Conservation (phyloP, 202 grass and related monocot species). For the Zizania palustris region DNA sequence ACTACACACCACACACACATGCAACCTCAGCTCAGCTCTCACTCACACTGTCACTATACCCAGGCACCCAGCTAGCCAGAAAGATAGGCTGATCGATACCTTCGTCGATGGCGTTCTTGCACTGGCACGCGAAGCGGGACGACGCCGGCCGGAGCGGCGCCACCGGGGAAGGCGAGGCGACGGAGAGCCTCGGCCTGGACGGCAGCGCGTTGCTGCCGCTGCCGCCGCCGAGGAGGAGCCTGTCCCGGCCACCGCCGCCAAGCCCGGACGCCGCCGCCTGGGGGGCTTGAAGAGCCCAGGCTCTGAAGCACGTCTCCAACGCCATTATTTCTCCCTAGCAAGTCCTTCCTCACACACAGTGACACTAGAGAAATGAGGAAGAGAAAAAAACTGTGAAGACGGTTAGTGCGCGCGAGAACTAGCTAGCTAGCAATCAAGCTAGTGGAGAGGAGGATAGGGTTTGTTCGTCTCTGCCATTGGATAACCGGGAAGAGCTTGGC, state of each 20-base stretch:
- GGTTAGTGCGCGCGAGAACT: conserved; percentile 12
- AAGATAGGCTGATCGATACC: conserved; percentile 38
- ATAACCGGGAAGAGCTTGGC: conserved; percentile 41
- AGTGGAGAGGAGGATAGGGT: conserved; percentile 45
- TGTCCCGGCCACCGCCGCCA: conserved; percentile 11
- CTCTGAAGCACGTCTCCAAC: conserved; percentile 80
- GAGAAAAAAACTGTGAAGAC: conserved; percentile 27
- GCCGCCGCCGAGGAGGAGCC: conserved; percentile 26
- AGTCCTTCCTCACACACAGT: too few relatives aligned
- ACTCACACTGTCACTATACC: too few relatives aligned
- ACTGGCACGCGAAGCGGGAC: conserved; percentile 57
- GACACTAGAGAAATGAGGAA: too few relatives aligned
- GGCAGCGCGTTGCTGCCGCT: not conserved
- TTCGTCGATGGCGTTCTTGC: conserved; percentile 88
- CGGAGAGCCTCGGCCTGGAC: conserved; percentile 17
- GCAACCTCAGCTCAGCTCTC: too few relatives aligned
- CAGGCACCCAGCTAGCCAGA: too few relatives aligned
- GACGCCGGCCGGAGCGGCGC: conserved; percentile 27
- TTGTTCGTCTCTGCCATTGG: conserved; percentile 45
- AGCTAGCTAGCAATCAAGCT: conserved; percentile 7
- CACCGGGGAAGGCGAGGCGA: not conserved
- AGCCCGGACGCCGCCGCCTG: not conserved
- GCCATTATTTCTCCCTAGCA: conserved; percentile 49
- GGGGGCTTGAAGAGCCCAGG: conserved; percentile 49
- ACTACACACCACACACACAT: conserved; percentile 42